These are phyloP conservation scores for Aureobasidium lini DNA, from an alignment of 2,329 filamentous ascomycete species.

Conservation along the genomic window DNA sequence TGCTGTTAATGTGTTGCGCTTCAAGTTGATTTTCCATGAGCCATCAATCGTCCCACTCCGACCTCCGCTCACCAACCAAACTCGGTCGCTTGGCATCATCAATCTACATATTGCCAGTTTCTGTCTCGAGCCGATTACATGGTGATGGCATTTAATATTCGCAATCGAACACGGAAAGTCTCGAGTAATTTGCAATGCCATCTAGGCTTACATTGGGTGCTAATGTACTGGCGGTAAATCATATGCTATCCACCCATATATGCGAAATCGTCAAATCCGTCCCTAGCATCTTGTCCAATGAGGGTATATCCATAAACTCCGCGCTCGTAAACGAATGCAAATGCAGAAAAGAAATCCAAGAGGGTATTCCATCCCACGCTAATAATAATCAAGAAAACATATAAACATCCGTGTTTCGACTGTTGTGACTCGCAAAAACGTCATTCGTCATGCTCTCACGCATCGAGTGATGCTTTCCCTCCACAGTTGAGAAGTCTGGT, in stretches of 20 bases:
- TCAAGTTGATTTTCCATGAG: slow-evolving; percentile 1
- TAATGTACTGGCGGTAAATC: not conserved
- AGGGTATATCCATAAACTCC: slow-evolving; percentile 14
- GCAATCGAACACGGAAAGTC: not conserved
- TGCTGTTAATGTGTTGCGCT: not conserved
- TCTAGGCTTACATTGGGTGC: not conserved
- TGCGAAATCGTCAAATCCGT: not conserved
- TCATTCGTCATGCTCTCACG: not conserved
- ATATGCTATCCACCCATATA: not conserved
- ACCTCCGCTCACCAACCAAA: not conserved
- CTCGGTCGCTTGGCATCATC: not conserved
- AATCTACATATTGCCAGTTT: not conserved
- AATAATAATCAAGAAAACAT: not conserved
- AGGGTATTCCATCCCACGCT: not conserved
- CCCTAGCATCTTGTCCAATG: not conserved
- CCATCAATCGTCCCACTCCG: not conserved
- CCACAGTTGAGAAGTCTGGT: slow-evolving; percentile 48
- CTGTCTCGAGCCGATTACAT: not conserved
- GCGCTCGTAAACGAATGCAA: slow-evolving; percentile 12
- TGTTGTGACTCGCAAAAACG: not conserved
- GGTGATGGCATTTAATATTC: not conserved
- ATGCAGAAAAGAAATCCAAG: not conserved
- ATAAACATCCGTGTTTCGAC: not conserved
- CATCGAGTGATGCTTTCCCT: not conserved
- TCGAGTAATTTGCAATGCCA: not conserved